Conservation (phyloP, 2,329 filamentous ascomycete species). For the Aspergillus sp. region DNA sequence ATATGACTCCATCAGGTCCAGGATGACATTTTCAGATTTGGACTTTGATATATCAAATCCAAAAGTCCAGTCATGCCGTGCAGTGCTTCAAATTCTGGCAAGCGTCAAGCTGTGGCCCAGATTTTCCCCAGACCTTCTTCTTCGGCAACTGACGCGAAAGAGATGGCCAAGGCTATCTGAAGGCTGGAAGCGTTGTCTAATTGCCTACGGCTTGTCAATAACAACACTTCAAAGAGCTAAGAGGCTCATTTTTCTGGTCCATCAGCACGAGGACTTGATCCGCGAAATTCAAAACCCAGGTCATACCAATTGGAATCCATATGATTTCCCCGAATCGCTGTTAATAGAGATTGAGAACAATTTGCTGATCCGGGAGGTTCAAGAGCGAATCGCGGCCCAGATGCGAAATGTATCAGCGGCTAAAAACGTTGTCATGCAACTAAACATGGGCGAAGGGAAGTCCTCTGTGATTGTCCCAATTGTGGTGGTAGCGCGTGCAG, state of each 20-base stretch:
- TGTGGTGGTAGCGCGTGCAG: slow-evolving; percentile 53
- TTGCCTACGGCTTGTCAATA: slow-evolving; percentile 28
- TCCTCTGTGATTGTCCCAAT: slow-evolving; percentile 69
- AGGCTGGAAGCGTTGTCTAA: slow-evolving; percentile 21
- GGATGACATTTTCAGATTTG: slow-evolving; percentile 3
- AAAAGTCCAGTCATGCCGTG: background rate
- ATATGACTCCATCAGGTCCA: slow-evolving; percentile 5
- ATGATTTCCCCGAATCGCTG: slow-evolving; percentile 58
- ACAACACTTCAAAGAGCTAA: slow-evolving; percentile 28
- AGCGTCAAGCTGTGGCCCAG: slow-evolving; percentile 16
- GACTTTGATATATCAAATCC: background rate
- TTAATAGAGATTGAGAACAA: slow-evolving; percentile 65
- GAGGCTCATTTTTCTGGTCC: slow-evolving; percentile 20
- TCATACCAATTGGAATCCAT: slow-evolving; percentile 56
- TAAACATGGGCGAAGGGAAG: slow-evolving; percentile 74
- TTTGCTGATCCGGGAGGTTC: slow-evolving; percentile 60
- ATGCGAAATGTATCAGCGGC: slow-evolving; percentile 50
- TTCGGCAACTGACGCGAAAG: slow-evolving; percentile 22
- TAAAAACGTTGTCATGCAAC: slow-evolving; percentile 58
- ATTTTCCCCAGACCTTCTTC: slow-evolving; percentile 19
- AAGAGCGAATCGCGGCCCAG: slow-evolving; percentile 56
- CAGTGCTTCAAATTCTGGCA: slow-evolving; percentile 4
- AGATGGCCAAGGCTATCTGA: slow-evolving; percentile 11
- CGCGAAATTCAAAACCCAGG: slow-evolving; percentile 51
- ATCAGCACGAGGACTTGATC: slow-evolving; percentile 18